phyloP scores from a whole-genome alignment of 768 basidiomycete genomes.

The Pleurotus ostreatus region DNA sequence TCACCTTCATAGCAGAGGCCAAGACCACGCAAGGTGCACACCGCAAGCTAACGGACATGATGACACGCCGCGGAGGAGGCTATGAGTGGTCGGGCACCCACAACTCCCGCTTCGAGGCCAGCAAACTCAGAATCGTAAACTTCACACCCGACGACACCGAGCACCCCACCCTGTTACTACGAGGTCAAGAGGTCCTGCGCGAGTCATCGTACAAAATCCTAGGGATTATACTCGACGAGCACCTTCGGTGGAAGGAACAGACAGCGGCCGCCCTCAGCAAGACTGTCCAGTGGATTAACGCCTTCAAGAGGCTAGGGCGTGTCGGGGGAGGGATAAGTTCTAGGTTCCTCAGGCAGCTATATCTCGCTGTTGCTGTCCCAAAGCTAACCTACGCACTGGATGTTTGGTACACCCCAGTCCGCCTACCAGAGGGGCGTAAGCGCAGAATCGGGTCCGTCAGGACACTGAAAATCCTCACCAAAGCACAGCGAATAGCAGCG shows the following conservation, averaged over 20 bases:
- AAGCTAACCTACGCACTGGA: neutral
- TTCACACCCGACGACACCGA: neutral
- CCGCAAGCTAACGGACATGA: too few species aligned
- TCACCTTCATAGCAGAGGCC: too few species aligned
- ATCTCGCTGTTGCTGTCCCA: neutral
- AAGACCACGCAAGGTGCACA: too few species aligned
- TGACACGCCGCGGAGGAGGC: too few species aligned
- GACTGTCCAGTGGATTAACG: neutral
- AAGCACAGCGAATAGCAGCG: neutral
- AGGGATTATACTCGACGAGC: neutral
- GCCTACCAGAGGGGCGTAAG: neutral
- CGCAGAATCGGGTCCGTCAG: neutral
- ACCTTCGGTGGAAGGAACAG: conserved; percentile 14
- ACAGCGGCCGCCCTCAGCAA: conserved; percentile 8
- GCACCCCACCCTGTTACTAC: neutral
- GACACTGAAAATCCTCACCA: neutral
- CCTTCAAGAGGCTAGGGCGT: neutral
- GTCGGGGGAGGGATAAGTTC: neutral
- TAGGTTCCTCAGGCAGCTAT: neutral
- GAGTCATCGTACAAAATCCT: neutral
- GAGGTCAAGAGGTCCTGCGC: neutral
- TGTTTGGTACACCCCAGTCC: neutral
- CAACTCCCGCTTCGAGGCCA: neutral
- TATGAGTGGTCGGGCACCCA: too few species aligned
- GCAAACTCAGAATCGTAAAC: conserved; percentile 9